phyloP scores from a whole-genome alignment of 1,284 basidiomycete species.

The Amylostereum chailletii region DNA sequence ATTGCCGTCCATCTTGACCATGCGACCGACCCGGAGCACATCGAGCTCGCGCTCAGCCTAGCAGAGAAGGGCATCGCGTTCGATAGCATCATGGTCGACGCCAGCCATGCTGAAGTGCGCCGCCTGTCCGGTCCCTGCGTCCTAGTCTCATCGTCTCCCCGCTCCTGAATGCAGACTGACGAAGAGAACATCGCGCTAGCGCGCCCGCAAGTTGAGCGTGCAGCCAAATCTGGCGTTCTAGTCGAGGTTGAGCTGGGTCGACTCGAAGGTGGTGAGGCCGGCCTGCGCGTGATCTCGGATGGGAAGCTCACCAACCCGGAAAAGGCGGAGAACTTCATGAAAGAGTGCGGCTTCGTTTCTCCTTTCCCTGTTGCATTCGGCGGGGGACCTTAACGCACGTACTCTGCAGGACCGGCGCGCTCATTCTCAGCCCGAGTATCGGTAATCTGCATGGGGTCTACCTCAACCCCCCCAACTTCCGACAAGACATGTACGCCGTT shows the following conservation, averaged over 20 bases:
- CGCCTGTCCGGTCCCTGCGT: background rate
- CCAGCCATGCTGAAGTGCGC: slow-evolving; percentile 36
- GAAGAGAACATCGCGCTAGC: slow-evolving; percentile 41
- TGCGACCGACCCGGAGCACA: slow-evolving; percentile 37
- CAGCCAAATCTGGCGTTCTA: slow-evolving; percentile 29
- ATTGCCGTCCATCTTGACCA: slow-evolving; percentile 42
- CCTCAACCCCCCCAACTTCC: slow-evolving; percentile 36
- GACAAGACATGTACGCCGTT: slow-evolving; percentile 31
- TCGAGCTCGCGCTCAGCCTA: slow-evolving; percentile 36
- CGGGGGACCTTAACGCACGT: background rate
- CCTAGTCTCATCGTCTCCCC: background rate
- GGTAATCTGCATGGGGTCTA: slow-evolving; percentile 41
- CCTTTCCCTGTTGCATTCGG: background rate
- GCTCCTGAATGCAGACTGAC: slow-evolving; percentile 25
- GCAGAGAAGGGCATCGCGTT: slow-evolving; percentile 39
- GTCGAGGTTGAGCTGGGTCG: slow-evolving; percentile 43
- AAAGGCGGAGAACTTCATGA: slow-evolving; percentile 36
- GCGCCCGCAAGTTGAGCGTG: slow-evolving; percentile 36
- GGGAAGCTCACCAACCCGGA: slow-evolving; percentile 37
- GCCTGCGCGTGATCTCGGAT: slow-evolving; percentile 36
- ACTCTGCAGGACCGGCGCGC: slow-evolving; percentile 30
- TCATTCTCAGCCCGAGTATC: slow-evolving; percentile 38
- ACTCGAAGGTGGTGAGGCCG: slow-evolving; percentile 43
- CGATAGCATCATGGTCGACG: slow-evolving; percentile 45
- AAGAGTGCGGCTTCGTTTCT: slow-evolving; percentile 19